Base-by-base conservation (phyloP, 177 flowering plant species). In the Vitis hybrid region DNA sequence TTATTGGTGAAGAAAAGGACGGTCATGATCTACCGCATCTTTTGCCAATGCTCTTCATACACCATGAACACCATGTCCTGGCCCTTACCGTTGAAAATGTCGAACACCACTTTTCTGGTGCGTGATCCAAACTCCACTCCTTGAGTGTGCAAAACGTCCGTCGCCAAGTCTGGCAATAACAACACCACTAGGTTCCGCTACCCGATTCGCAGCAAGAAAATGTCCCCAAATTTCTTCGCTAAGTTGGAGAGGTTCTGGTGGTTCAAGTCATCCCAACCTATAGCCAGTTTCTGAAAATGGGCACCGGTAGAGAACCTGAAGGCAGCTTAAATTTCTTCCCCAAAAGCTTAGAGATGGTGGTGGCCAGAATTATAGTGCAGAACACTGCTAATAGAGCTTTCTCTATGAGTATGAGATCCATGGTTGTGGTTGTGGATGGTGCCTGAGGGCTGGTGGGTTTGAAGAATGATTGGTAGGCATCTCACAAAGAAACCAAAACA, bases 51-150 rank as follows among this genome's bases (percentile, higher is more conserved):
- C 78, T 91, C 96, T 0, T 93, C 96, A 76, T 91, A 91, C 21
- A 87, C 88, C 0, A 93, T 91, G 74, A 91, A 91, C 58, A 91
- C 96, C 93, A 91, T 91, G 70, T 89, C 96, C 75, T 91, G 93
- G 1, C 93, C 96, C 50, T 91, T 87, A 0, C 89, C 93, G 8
- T 91, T 91, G 81, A 91, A 91, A 40, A 91, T 87, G 51, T 91
- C 96, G 76, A 91, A 89, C 4, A 91, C 93, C 3, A 91, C 91
- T 76, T 91, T 91, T 1, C 93, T 70, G 3, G 96, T 86, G 3
- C 96, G 56, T 0, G 96, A 91, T 1, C 93, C 96, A 74, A 91
- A 91, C 75, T 87, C 93, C 10, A 91, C 91, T 0, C 96, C 96
- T 71, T 91, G 96, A 0, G 91, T 89, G 82, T 89, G 91, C 11